phyloP scores from a whole-genome alignment of 805 yeast genomes.

The Ogataea haglerorum region DNA sequence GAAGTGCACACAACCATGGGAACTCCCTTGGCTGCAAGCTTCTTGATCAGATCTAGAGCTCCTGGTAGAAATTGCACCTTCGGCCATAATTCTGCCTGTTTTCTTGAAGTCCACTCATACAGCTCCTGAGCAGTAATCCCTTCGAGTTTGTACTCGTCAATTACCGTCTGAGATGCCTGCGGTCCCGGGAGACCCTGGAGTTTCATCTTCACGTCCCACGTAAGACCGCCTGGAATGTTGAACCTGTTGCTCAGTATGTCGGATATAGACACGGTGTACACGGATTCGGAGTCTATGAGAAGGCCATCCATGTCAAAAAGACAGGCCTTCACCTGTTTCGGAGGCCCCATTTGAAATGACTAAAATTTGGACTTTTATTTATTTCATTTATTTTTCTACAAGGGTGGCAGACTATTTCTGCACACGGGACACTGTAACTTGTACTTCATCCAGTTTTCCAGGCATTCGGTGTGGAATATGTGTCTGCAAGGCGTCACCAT shows the following conservation, averaged over 20 bases:
- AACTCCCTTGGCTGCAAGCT: slow-evolving; percentile 47
- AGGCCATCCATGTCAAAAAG: slow-evolving; percentile 89
- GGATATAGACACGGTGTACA: slow-evolving; percentile 77
- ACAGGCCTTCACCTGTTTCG: slow-evolving; percentile 27
- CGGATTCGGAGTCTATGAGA: slow-evolving; percentile 84
- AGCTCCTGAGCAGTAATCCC: slow-evolving; percentile 61
- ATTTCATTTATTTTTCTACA: slow-evolving; percentile 34
- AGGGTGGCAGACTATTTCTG: slow-evolving; percentile 79
- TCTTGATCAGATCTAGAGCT: slow-evolving; percentile 62
- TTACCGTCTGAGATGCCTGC: slow-evolving; percentile 60
- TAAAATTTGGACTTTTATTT: not conserved
- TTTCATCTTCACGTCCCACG: slow-evolving; percentile 87
- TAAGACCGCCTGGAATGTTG: slow-evolving; percentile 62
- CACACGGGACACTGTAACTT: slow-evolving; percentile 94
- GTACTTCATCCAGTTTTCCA: slow-evolving; percentile 91
- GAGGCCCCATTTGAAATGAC: slow-evolving; percentile 5
- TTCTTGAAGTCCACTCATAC: slow-evolving; percentile 45
- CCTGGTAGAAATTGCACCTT: slow-evolving; percentile 75
- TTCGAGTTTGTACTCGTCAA: slow-evolving; percentile 67
- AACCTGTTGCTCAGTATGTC: slow-evolving; percentile 56
- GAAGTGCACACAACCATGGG: slow-evolving; percentile 94
- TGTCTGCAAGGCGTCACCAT: slow-evolving; percentile 93
- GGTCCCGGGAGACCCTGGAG: slow-evolving; percentile 92
- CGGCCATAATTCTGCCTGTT: slow-evolving; percentile 62
- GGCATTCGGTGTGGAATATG: slow-evolving; percentile 83